Evolutionary conservation across 371 early-diverging fungal species (phyloP).

Genomic region (Blyttiomyces sp.): DNA sequence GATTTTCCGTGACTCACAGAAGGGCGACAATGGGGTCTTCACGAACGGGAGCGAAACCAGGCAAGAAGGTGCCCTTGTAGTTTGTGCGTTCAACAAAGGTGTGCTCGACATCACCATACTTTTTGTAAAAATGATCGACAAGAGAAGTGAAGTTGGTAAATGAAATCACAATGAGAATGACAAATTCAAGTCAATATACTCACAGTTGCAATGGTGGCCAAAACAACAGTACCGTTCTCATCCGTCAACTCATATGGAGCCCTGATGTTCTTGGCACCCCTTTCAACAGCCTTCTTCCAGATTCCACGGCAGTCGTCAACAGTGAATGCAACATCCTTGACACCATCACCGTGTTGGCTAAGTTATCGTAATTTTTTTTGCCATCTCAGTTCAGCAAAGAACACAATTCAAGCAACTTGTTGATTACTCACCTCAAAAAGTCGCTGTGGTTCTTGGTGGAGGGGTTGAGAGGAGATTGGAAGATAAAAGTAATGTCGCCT

Average conservation of each 20-base stretch:
- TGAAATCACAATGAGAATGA: neutral
- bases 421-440: conserved; percentile 54
- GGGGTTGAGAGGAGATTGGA: conserved; percentile 90
- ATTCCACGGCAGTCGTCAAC: conserved; percentile 82
- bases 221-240: conserved; percentile 80
- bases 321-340: conserved; percentile 89
- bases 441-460: conserved; percentile 67
- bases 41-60: conserved; percentile 63
- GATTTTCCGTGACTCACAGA: conserved; percentile 53
- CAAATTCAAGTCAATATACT: conserved; percentile 18
- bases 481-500: conserved; percentile 78
- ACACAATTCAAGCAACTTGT: neutral
- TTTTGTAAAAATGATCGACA: neutral
- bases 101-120: conserved; percentile 91
- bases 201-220: conserved; percentile 88
- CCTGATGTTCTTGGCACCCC: conserved; percentile 82
- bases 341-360: conserved; percentile 85
- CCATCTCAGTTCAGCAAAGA: neutral
- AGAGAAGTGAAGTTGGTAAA: neutral
- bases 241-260: conserved; percentile 66
- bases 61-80: conserved; percentile 87
- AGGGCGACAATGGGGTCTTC: conserved; percentile 66
- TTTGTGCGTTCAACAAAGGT: conserved; percentile 84
- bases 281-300: conserved; percentile 76
- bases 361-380: no score